phyloP scores from a whole-genome alignment of 805 yeast species.

The Pichia ethanolica region DNA sequence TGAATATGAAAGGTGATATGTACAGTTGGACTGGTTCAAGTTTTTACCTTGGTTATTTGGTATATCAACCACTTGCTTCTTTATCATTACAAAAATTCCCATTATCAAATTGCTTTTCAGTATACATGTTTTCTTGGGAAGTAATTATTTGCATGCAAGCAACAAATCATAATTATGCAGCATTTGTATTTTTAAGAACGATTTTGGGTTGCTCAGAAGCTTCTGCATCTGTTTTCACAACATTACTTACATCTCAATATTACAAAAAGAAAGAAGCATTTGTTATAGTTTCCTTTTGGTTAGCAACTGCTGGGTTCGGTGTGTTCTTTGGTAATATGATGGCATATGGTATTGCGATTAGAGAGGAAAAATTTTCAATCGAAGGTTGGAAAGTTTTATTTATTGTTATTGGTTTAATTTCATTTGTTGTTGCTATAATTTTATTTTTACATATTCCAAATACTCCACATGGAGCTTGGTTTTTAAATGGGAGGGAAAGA shows the following conservation, averaged over 20 bases:
- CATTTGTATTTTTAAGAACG: slow-evolving; percentile 40
- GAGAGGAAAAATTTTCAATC: slow-evolving; percentile 17
- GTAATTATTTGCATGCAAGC: slow-evolving; percentile 39
- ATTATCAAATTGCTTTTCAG: slow-evolving; percentile 33
- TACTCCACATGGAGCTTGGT: slow-evolving; percentile 28
- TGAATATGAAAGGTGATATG: slow-evolving; percentile 38
- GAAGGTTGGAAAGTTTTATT: slow-evolving; percentile 28
- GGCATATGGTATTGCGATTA: slow-evolving; percentile 27
- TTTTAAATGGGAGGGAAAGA: slow-evolving; percentile 32
- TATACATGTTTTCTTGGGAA: slow-evolving; percentile 36
- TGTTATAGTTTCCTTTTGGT: slow-evolving; percentile 26
- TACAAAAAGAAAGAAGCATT: slow-evolving; percentile 28
- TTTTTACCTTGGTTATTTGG: slow-evolving; percentile 36
- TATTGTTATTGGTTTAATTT: slow-evolving; percentile 27
- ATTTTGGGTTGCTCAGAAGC: slow-evolving; percentile 38
- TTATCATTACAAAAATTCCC: slow-evolving; percentile 39
- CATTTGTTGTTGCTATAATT: slow-evolving; percentile 26
- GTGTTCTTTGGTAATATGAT: slow-evolving; percentile 27
- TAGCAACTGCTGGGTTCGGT: slow-evolving; percentile 24
- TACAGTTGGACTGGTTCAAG: slow-evolving; percentile 25
- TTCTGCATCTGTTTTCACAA: slow-evolving; percentile 29
- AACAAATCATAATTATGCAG: slow-evolving; percentile 38
- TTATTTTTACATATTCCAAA: slow-evolving; percentile 28
- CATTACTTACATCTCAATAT: slow-evolving; percentile 22
- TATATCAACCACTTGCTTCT: slow-evolving; percentile 45